Evolutionary conservation across 805 yeast species (phyloP), one percentile per base, ranked within the genome.

Genomic region (Spathaspora gorwiae): DNA sequence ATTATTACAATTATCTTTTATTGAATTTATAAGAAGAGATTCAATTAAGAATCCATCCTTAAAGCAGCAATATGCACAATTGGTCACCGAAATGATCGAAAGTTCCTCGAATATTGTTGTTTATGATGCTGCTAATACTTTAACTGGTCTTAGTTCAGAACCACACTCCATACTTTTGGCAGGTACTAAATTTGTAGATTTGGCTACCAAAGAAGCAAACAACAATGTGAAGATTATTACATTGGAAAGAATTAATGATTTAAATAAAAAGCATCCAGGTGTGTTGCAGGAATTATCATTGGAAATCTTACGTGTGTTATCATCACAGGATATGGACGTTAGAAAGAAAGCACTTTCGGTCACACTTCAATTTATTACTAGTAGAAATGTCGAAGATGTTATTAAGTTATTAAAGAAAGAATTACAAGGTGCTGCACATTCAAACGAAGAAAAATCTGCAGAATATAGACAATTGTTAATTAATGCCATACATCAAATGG

Each of bases 141-240:
- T 87, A 56, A 78, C 84, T 29, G 68, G 68, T 24, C 70, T 89
- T 47, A 75, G 90, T 6, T 67, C 78, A 10, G 80, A 83, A 44
- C 84, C 90, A 26, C 68, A 79, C 14, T 81, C 86, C 14, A 76
- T 92, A 45, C 71, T 81, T 44, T 78, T 83, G 50, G 94, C 96
- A 12, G 98, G 96, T 35, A 66, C 81, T 45, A 89, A 89, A 64
- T 85, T 89, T 58, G 82, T 92, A 49, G 96, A 88, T 47, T 75
- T 94, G 55, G 95, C 97, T 31, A 83, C 84, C 54, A 87, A 85
- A 61, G 98, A 90, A 62, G 77, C 96, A n/a, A 98, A 94, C 66
- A 90, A 87, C 70, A 94, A 90, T 60, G 90, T 92, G 56, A 95
- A 95, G 67, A 78, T 94, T 53, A 90, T 92, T 58, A 94, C 95